phyloP scores from a whole-genome alignment of 306 rosid species.

The Crotalaria pallida region DNA sequence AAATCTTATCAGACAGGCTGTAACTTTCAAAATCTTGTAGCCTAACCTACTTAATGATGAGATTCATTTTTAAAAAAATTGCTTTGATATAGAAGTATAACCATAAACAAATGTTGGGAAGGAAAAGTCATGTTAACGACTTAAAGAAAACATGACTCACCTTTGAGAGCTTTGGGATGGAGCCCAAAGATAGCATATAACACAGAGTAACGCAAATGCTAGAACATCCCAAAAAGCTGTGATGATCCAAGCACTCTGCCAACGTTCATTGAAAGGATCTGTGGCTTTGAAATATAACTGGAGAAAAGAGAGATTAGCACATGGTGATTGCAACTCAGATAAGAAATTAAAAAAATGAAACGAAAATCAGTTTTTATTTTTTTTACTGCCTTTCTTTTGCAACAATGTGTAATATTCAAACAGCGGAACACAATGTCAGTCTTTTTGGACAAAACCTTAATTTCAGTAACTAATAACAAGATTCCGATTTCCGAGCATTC shows the following conservation, averaged over 20 bases:
- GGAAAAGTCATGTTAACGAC: neutral
- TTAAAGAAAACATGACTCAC: constrained; percentile 30
- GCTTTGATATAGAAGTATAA: neutral
- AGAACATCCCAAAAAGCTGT: constrained; percentile 95
- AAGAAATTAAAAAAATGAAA: neutral
- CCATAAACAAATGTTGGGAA: neutral
- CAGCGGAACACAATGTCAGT: neutral
- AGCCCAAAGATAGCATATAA: constrained; percentile 93
- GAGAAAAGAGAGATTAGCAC: constrained; percentile 11
- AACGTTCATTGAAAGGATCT: constrained; percentile 91
- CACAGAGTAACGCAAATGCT: constrained; percentile 74
- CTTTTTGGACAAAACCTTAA: neutral
- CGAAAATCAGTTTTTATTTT: no score
- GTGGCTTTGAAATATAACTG: constrained; percentile 96
- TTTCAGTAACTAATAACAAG: neutral
- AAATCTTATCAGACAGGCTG: neutral
- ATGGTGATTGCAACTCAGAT: constrained; percentile 2
- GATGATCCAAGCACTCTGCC: constrained; percentile 98
- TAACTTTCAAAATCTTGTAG: constrained; percentile 12
- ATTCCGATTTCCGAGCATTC: no score
- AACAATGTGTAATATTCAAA: constrained; percentile 3
- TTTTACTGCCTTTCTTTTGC: neutral
- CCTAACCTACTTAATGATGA: constrained; percentile 3
- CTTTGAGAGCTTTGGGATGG: constrained; percentile 98
- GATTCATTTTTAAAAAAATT: constrained; percentile 12